Base-by-base conservation (phyloP, 2,329 filamentous ascomycete species). In the Salinomyces thailandicus region DNA sequence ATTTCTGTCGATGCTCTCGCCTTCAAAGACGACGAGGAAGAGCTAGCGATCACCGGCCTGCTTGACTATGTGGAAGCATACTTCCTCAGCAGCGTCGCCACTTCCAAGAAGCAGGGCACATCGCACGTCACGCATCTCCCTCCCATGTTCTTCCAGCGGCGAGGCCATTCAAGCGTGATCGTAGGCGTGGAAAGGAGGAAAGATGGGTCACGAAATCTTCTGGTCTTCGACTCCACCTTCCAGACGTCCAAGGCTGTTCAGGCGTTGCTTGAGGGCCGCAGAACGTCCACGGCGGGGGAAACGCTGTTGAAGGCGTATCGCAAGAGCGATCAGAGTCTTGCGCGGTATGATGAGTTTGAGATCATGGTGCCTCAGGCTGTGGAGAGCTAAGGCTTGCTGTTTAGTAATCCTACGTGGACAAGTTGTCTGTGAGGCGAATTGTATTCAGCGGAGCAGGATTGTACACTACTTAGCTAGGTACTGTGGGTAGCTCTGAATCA, bases 201-300 rank as follows among this genome's bases (percentile, higher is more conserved):
- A 20, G 70, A 80, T 41, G 81, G 82, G 17, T 64, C 67, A 13
- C 64, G 69, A 35, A 81, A 83, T 47, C 64, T 96, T 13, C 66
- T 96, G 0, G 82, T 94, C 9, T 93, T 94, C 55, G 87, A 96
- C 55, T 86, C 89, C 1, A 81, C 82, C 63, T 85, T 84, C 57
- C 77, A 73, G 37, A 81, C 86, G 31, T 73, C 79, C 1, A 66
- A 68, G 2, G 69, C 68, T 13, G 71, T 93, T 50, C 69, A 66
- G 43, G 72, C 72, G 36, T 60, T 85, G 18, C 65, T 73, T 30
- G 73, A 65, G 18, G 66, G 55, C 46, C 59, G 45, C 50, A 61
- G 50, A 3, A 62, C 57, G 11, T 45, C 54, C 5, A 44, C 48
- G 15, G 51, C 59, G 52, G 51, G 62, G 24, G 74, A 53, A 53